Base-by-base conservation (phyloP, 495 filamentous ascomycete genomes). In the Penicillium samsonianum region DNA sequence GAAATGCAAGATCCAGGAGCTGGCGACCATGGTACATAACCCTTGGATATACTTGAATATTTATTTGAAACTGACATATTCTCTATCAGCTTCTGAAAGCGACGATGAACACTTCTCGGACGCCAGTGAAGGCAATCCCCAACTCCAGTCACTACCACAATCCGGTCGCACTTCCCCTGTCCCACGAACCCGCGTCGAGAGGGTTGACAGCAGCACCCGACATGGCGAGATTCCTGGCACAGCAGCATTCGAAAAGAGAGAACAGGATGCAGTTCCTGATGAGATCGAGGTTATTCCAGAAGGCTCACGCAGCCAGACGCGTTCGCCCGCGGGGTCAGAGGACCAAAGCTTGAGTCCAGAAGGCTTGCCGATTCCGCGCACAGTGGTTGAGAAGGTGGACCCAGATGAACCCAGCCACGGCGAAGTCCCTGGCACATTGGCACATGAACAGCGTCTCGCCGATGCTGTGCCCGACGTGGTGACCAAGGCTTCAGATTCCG, bases 91-190 rank as follows among this genome's bases (percentile, higher is more conserved):
- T 46, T 89, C 88, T 19, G 87, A 87, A 55, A 89, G 85, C 43
- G 90, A 81, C 53, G 83, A 95, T 26, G 92, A 96, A 49, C 90
- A 96, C 73, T 96, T 92, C 71, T 91, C 91, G 48, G 92, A 96
- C 78, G 92, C 92, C 58, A 88, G 85, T 55, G 89, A 93, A 71
- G 89, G 84, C 60, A 67, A 71, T 58, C 76, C 73, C 51, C 67
- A 62, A 48, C 59, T 65, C 42, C 59, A 63, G 55, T 74, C 73
- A 53, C 66, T 58, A 53, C 63, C 67, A 50, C 66, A 64, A 42
- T 72, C 74, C 60, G 67, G 70, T 58, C 69, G 71, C 59, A 64
- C 71, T 44, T 87, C 85, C 50, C 79, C 84, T 58, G 76, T 86
- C 58, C 85, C 87, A 33, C 75, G 71, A 33, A 88, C 84, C 14